A percentile compares a stretch with the other conserved stretches of the same genome.
phyloP scores from a whole-genome alignment of 2,329 filamentous ascomycete species.

The Clarireedia monteithiana region DNA sequence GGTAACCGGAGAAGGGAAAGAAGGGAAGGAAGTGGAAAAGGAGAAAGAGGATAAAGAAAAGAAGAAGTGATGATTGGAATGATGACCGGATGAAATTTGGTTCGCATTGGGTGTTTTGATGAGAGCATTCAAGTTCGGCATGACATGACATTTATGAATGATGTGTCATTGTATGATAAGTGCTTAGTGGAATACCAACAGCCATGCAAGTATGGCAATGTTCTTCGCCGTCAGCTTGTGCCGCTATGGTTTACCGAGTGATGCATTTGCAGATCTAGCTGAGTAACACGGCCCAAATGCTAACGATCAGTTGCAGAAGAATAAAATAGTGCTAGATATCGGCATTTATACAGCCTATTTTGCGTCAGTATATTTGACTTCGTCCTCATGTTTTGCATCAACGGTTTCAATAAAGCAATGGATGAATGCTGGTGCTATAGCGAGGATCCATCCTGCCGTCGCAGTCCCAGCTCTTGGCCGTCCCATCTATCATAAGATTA shows the following conservation, averaged over 20 bases:
- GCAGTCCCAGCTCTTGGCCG: not conserved
- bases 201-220: conserved; percentile 1
- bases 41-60: conserved; percentile 51
- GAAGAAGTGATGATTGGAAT: conserved; percentile 32
- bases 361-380: no score
- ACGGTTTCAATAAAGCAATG: no score
- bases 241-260: no score
- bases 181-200: conserved; percentile 20
- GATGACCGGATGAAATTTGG: conserved; percentile 15
- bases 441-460: not conserved
- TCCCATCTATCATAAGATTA: no score
- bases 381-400: no score
- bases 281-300: not conserved
- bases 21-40: conserved; percentile 39
- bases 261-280: not conserved
- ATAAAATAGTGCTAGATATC: no score
- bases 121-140: conserved; percentile 13
- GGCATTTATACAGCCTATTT: no score
- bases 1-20: conserved; percentile 40
- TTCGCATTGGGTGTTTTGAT: conserved; percentile 20
- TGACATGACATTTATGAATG: conserved; percentile 19
- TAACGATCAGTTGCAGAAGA: no score
- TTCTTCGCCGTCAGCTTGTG: no score
- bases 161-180: conserved; percentile 30
- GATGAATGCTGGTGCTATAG: no score